Evolutionary conservation across 2,329 filamentous ascomycete species (phyloP).

Genomic region (Aspergillus clavatus): DNA sequence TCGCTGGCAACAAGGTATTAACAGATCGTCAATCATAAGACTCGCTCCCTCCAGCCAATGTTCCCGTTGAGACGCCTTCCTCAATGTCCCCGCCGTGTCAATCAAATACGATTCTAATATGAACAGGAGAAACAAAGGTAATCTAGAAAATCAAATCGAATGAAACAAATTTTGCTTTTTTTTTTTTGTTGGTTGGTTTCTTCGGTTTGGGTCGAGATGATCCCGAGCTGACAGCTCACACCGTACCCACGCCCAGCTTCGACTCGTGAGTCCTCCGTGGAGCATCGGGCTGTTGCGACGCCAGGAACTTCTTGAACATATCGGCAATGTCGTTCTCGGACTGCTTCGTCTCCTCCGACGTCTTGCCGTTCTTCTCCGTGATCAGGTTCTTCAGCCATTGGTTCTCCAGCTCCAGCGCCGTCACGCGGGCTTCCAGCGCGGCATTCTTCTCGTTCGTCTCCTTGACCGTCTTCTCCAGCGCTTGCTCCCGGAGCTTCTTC

Average conservation of each 20-base stretch:
- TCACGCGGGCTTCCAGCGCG: slow-evolving; percentile 67
- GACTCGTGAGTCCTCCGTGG: slow-evolving; percentile 27
- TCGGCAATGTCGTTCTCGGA: slow-evolving; percentile 44
- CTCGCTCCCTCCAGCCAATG: slow-evolving; percentile 1
- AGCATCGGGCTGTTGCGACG: slow-evolving; percentile 28
- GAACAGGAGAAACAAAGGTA: slow-evolving; percentile 6
- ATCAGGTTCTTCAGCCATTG: slow-evolving; percentile 76
- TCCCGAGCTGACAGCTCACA: too few species aligned
- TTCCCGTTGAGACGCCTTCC: slow-evolving; percentile 16
- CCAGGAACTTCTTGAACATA: slow-evolving; percentile 40
- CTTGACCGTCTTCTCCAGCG: slow-evolving; percentile 73
- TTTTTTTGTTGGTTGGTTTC: slow-evolving; percentile 14
- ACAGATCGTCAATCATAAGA: slow-evolving; percentile 14
- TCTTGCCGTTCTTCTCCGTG: slow-evolving; percentile 65
- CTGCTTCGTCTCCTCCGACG: slow-evolving; percentile 27
- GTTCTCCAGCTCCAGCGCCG: slow-evolving; percentile 74
- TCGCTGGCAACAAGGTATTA: neutral
- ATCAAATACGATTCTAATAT: slow-evolving; percentile 5
- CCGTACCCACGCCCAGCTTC: too few species aligned
- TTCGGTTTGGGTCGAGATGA: slow-evolving; percentile 11
- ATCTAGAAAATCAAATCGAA: neutral
- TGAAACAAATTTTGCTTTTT: slow-evolving; percentile 5
- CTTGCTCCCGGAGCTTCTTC: slow-evolving; percentile 92
- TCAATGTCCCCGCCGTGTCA: slow-evolving; percentile 5
- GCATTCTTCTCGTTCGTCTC: slow-evolving; percentile 77